Conservation (phyloP, 352 stramenopile genomes). For the Pythium monospermum region DNA sequence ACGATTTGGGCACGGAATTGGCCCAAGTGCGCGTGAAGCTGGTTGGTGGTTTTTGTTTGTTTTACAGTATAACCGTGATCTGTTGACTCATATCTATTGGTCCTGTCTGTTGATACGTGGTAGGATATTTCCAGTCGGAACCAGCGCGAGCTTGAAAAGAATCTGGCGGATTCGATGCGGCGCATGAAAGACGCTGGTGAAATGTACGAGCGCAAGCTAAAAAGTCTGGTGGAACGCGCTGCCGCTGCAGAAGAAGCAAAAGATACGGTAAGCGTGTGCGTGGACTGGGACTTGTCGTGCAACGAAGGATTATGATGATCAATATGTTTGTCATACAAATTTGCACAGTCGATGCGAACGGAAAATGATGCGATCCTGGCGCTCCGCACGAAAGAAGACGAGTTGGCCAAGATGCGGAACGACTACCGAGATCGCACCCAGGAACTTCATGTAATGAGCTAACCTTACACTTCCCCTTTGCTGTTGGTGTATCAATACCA, state of each 20-base stretch:
- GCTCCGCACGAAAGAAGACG: slow-evolving; percentile 46
- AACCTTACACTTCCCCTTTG: not conserved
- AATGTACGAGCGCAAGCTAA: slow-evolving; percentile 53
- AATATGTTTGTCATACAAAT: not conserved
- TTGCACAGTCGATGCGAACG: slow-evolving; percentile 10
- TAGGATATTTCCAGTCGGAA: slow-evolving; percentile 37
- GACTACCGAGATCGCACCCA: slow-evolving; percentile 49
- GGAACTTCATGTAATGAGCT: slow-evolving; percentile 40
- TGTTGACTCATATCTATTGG: too few relatives aligned
- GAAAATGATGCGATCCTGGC: slow-evolving; percentile 45
- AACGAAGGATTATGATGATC: not conserved
- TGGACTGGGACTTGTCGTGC: too few relatives aligned
- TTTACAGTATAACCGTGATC: too few relatives aligned
- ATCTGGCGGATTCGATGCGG: slow-evolving; percentile 30
- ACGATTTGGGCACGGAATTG: slow-evolving; percentile 37
- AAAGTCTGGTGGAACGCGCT: slow-evolving; percentile 39
- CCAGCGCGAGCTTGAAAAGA: slow-evolving; percentile 55
- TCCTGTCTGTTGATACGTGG: too few relatives aligned
- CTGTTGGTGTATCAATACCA: not conserved
- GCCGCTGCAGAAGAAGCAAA: slow-evolving; percentile 50
- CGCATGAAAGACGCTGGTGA: slow-evolving; percentile 34
- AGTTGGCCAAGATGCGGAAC: slow-evolving; percentile 37
- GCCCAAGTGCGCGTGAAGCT: slow-evolving; percentile 49
- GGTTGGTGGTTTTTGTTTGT: slow-evolving; percentile 24
- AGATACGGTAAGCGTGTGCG: slow-evolving; percentile 15